A percentile compares a stretch with the other conserved stretches of the same genome.
phyloP scores from a whole-genome alignment of 306 rosid genomes.

The Fragaria vesca region DNA sequence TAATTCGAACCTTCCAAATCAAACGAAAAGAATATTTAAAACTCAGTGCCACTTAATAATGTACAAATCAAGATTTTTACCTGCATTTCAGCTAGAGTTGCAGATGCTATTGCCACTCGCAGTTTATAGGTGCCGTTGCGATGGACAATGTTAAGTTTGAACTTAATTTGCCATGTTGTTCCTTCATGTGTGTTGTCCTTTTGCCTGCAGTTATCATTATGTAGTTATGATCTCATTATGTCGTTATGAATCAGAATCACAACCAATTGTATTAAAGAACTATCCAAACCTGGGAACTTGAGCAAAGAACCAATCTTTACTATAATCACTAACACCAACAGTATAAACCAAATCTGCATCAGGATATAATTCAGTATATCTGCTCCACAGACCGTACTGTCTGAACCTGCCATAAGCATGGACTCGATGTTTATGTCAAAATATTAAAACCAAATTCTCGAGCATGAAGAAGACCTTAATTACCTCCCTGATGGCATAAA shows the following conservation, averaged over 20 bases:
- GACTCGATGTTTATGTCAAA: not conserved
- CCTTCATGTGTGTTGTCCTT: constrained; percentile 63
- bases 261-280: not conserved
- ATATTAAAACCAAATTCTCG: not conserved
- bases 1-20: constrained; percentile 60
- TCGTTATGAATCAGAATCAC: not conserved
- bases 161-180: constrained; percentile 92
- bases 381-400: constrained; percentile 87
- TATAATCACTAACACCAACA: constrained; percentile 76
- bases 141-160: constrained; percentile 49
- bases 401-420: constrained; percentile 57
- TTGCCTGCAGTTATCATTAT: constrained; percentile 46
- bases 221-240: not conserved
- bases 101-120: constrained; percentile 84
- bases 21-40: not conserved
- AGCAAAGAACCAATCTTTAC: constrained; percentile 93
- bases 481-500: not conserved
- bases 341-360: constrained; percentile 69
- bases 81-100: constrained; percentile 80
- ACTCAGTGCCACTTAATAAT: not conserved
- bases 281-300: constrained; percentile 74
- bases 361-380: constrained; percentile 78
- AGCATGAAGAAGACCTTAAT: not conserved
- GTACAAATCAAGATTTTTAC: constrained; percentile 21
- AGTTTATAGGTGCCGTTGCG: constrained; percentile 52